Base-by-base conservation (phyloP, 2,329 filamentous ascomycete genomes). In the Aspergillus amoenus region DNA sequence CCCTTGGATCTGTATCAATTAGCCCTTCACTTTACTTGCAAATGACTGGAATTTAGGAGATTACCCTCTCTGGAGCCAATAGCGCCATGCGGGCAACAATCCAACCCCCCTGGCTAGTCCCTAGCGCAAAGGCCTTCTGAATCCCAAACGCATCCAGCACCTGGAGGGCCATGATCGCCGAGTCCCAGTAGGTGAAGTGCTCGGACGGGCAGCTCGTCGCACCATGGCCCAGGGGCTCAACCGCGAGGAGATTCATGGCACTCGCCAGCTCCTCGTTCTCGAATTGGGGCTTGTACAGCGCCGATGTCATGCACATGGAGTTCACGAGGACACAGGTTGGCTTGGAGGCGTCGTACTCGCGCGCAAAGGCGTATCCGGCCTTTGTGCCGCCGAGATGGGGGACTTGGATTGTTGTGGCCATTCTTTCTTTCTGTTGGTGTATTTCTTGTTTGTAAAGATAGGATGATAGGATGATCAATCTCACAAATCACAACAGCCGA, bases 151-250 rank as follows among this genome's bases (percentile, higher is more conserved):
- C 74, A 40, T 84, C 78, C 75, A 86, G 74, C 1, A 83, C 81
- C 70, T 86, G 82, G 30, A 76, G 51, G 11, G 79, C 78, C 79
- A 86, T 82, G 53, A 76, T 73, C 1, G 80, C 80, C 0, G 79
- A 77, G 62, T 82, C 81, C 82, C 81, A 84, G 64, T 84, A 84
- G 5, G 81, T 84, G 63, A 76, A 84, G 46, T 81, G 73, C 56
- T 80, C 75, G 3, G 66, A 61, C 21, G 70, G 68, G 5, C 75
- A 75, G 9, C 76, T 69, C 4, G 81, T 83, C 56, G 77, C 67
- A 4, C 81, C 81, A 64, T 84, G 81, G 21, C 81, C 82, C 11
- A 83, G 73, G 5, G 78, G 73, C 65, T 84, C 81, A 57, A 84
- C 81, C 13, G 81, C 78, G n/a, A 84, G 60, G 6, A 84, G 69